A percentile compares a stretch with the other conserved stretches of the same genome.
Conservation (phyloP, 305 asterid species). For the Solanum hybrid region DNA sequence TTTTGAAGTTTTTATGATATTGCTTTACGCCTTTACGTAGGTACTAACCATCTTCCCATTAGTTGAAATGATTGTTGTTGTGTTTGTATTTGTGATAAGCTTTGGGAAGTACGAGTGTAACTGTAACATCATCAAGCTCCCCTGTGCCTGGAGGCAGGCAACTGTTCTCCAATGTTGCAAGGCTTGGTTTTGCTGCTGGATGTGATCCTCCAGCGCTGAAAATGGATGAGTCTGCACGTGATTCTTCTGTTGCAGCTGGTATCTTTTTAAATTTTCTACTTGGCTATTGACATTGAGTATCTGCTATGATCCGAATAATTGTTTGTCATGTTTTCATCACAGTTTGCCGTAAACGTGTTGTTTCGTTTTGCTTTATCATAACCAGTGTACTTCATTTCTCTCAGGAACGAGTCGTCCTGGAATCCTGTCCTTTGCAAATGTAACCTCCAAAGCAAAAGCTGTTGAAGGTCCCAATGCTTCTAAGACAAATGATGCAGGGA, state of each 20-base stretch:
- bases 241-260: slow-evolving; percentile 30
- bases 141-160: slow-evolving; percentile 42
- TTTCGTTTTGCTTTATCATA: neutral
- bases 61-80: slow-evolving; percentile 4
- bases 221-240: slow-evolving; percentile 21
- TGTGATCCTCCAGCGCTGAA: slow-evolving; percentile 68
- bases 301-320: neutral
- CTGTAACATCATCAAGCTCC: slow-evolving; percentile 45
- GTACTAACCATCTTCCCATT: neutral
- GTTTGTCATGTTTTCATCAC: neutral
- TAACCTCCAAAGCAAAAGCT: slow-evolving; percentile 47
- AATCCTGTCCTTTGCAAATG: slow-evolving; percentile 51
- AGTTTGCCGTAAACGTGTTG: neutral
- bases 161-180: slow-evolving; percentile 70
- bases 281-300: neutral
- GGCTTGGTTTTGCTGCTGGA: slow-evolving; percentile 93
- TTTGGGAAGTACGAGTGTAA: slow-evolving; percentile 52
- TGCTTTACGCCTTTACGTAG: neutral
- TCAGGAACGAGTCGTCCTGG: slow-evolving; percentile 36
- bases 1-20: neutral
- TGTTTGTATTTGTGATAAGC: slow-evolving; percentile 29
- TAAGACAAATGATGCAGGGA: slow-evolving; percentile 42
- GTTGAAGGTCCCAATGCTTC: slow-evolving; percentile 26
- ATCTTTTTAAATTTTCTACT: neutral
- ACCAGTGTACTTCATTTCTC: slow-evolving; percentile 1